Evolutionary conservation across 2,329 filamentous ascomycete genomes (phyloP).

Genomic region (Ophiocordyceps robertsii): DNA sequence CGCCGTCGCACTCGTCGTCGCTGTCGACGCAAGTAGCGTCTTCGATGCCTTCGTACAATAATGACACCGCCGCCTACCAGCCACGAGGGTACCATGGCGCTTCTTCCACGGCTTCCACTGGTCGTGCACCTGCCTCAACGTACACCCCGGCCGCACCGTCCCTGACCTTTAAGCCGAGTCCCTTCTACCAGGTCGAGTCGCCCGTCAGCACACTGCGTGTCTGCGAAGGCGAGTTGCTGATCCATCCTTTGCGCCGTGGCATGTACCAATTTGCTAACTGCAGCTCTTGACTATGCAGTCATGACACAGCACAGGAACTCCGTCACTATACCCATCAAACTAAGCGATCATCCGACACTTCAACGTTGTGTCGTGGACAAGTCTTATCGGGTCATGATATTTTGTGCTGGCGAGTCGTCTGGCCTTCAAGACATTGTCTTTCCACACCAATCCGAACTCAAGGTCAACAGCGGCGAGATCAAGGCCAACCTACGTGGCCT

Average conservation of each 20-base stretch:
- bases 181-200: conserved; percentile 65
- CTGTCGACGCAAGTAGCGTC: conserved; percentile 5
- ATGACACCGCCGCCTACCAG: conserved; percentile 3
- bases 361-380: conserved; percentile 44
- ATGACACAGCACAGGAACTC: conserved; percentile 42
- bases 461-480: conserved; percentile 76
- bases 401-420: conserved; percentile 56
- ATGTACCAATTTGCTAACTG: neutral
- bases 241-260: neutral
- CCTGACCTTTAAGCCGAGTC: conserved; percentile 52
- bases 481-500: conserved; percentile 88
- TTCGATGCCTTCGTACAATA: conserved; percentile 9
- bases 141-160: conserved; percentile 6
- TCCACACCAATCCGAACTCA: conserved; percentile 83
- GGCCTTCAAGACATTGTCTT: conserved; percentile 70
- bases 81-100: conserved; percentile 6
- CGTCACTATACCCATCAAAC: conserved; percentile 28
- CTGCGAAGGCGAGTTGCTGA: conserved; percentile 52
- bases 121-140: conserved; percentile 7
- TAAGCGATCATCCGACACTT: conserved; percentile 38
- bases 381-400: conserved; percentile 65
- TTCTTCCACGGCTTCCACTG: conserved; percentile 5
- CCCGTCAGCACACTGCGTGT: conserved; percentile 50
- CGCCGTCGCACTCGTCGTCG: neutral
- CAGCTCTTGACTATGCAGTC: conserved; percentile 18